phyloP scores from a whole-genome alignment of 2,329 filamentous ascomycete genomes.

The Hymenoscyphus albidus region DNA sequence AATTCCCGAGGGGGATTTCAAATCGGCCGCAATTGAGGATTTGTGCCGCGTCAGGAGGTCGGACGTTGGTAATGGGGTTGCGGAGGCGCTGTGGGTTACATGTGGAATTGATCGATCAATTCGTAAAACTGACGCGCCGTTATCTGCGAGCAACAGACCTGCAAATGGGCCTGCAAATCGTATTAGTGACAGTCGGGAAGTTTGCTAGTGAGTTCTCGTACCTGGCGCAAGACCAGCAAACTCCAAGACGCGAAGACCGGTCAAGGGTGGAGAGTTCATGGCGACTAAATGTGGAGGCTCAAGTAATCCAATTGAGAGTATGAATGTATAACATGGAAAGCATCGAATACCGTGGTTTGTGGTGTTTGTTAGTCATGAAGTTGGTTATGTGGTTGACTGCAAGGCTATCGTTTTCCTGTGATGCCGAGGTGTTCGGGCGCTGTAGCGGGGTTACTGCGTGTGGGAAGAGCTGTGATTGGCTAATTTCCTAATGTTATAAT shows the following conservation, averaged over 20 bases:
- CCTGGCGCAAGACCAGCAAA: conserved; percentile 60
- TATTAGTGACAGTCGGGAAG: neutral
- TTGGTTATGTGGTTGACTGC: neutral
- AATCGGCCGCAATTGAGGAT: conserved; percentile 71
- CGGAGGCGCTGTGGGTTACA: conserved; percentile 37
- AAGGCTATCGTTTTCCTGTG: conserved; percentile 11
- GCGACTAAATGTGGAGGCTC: conserved; percentile 39
- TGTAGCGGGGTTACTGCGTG: neutral
- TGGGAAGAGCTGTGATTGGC: neutral
- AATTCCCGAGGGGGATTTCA: conserved; percentile 64
- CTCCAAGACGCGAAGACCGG: conserved; percentile 60
- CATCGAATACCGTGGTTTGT: neutral
- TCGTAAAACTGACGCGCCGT: conserved; percentile 82
- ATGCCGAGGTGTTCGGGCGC: conserved; percentile 10
- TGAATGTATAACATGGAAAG: neutral
- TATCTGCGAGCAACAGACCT: conserved; percentile 83
- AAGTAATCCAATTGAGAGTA: conserved; percentile 12
- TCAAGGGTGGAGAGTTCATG: conserved; percentile 42
- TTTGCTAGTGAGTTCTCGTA: conserved; percentile 28
- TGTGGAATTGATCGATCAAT: conserved; percentile 64
- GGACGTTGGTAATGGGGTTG: conserved; percentile 46
- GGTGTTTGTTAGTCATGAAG: neutral
- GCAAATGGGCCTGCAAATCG: conserved; percentile 69
- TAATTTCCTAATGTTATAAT: neutral
- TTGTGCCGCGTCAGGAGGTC: conserved; percentile 82